Conservation (phyloP, 495 filamentous ascomycete species). For the Penicillium diatomitis region DNA sequence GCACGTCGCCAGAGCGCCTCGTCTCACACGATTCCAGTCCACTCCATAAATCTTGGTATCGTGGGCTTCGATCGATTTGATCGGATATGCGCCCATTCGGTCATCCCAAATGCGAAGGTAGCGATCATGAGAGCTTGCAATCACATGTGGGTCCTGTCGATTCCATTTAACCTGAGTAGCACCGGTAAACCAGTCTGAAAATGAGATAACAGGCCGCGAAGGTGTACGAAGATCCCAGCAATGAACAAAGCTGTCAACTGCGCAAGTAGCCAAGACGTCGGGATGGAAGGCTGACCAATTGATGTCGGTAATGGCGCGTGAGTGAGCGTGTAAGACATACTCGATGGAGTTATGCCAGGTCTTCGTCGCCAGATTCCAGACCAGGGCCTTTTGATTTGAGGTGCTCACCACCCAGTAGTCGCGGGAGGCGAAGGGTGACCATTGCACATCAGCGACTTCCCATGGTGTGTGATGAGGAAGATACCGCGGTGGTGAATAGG, state of each 20-base stretch:
- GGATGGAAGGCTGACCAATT: slow-evolving; percentile 94
- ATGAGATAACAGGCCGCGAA: slow-evolving; percentile 64
- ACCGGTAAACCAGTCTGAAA: slow-evolving; percentile 91
- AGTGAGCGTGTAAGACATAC: slow-evolving; percentile 82
- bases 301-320: slow-evolving; percentile 87
- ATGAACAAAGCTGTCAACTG: slow-evolving; percentile 87
- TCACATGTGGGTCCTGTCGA: slow-evolving; percentile 69
- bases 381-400: slow-evolving; percentile 87
- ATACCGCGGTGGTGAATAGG: slow-evolving; percentile 78
- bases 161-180: slow-evolving; percentile 97
- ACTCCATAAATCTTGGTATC: slow-evolving; percentile 94
- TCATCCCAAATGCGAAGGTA: slow-evolving; percentile 88
- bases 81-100: slow-evolving; percentile 65
- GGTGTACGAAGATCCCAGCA: slow-evolving; percentile 84
- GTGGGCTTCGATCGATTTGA: slow-evolving; percentile 80
- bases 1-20: slow-evolving; percentile 70
- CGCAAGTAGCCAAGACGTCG: slow-evolving; percentile 80
- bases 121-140: slow-evolving; percentile 85
- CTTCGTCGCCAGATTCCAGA: slow-evolving; percentile 83
- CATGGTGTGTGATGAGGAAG: slow-evolving; percentile 83
- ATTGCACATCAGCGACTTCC: slow-evolving; percentile 97
- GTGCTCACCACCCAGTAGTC: slow-evolving; percentile 93
- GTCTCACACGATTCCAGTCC: slow-evolving; percentile 78
- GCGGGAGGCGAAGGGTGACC: slow-evolving; percentile 84
- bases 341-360: slow-evolving; percentile 71